These are phyloP conservation scores for Nicotiana tomentosiformis DNA, from an alignment of 257 asterid species.

Conservation along the genomic window DNA sequence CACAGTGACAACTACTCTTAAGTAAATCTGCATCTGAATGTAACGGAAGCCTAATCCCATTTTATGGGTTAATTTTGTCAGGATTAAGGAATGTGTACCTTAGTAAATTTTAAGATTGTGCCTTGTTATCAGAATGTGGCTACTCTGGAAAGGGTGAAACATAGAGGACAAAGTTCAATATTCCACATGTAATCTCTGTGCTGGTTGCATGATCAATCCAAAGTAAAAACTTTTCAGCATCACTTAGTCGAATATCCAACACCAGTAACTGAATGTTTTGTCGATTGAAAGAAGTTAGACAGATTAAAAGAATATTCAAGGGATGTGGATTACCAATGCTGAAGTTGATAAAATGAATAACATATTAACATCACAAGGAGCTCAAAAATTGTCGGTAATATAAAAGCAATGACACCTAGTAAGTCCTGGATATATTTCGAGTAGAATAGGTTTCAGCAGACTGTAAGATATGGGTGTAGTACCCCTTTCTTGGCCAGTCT, in stretches of 20 bases:
- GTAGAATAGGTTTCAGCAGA: background rate
- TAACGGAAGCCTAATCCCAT: background rate
- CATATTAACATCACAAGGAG: background rate
- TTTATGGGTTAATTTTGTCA: background rate
- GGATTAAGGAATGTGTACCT: background rate
- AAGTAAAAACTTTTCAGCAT: background rate
- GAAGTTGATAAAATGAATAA: background rate
- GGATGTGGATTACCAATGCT: background rate
- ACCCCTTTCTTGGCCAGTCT: background rate
- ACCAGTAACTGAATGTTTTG: background rate
- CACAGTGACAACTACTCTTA: background rate
- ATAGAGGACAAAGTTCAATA: background rate
- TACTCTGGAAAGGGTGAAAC: background rate
- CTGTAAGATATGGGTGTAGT: background rate
- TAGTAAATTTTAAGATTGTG: background rate
- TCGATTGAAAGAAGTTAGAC: background rate
- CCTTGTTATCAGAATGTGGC: background rate
- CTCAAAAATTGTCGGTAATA: background rate
- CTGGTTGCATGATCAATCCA: background rate
- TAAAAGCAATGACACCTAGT: background rate
- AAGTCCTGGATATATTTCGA: background rate
- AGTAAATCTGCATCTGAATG: background rate
- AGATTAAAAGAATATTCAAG: background rate
- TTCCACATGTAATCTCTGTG: background rate
- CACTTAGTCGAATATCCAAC: background rate